Evolutionary conservation across 2,329 filamentous ascomycete species (phyloP).

Genomic region (Corynespora cassiicola): DNA sequence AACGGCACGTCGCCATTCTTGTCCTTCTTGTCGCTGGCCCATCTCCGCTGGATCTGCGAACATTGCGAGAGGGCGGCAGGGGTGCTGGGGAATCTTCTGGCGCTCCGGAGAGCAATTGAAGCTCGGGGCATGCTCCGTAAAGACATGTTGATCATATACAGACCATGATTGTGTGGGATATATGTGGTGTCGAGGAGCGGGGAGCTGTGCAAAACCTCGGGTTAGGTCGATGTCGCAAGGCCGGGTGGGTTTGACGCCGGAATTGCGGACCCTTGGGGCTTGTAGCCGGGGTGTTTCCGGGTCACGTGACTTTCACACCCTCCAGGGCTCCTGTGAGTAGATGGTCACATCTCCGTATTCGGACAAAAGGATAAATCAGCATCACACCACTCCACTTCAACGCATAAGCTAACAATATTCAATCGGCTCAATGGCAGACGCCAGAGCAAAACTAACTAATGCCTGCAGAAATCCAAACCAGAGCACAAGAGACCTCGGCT

Average conservation of each 20-base stretch:
- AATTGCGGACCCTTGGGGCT: constrained; percentile 2
- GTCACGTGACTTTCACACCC: no score
- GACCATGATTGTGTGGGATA: no score
- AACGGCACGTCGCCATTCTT: constrained; percentile 55
- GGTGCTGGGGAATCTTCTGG: constrained; percentile 12
- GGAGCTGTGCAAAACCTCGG: constrained; percentile 12
- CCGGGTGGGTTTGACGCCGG: constrained; percentile 10
- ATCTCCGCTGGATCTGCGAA: constrained; percentile 35
- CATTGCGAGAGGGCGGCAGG: constrained; percentile 12
- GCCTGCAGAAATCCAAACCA: constrained; percentile 4
- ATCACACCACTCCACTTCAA: no score
- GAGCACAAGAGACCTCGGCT: constrained; percentile 6
- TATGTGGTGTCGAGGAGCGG: constrained; percentile 13
- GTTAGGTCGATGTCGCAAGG: constrained; percentile 22
- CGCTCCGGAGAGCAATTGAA: constrained; percentile 25
- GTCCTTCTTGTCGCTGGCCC: constrained; percentile 36
- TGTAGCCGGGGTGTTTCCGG: background rate
- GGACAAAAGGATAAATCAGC: no score
- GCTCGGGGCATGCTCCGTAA: constrained; percentile 31
- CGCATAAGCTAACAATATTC: constrained; percentile 14
- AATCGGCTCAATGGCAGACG: constrained; percentile 20
- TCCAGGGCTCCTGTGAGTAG: no score
- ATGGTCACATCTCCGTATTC: no score
- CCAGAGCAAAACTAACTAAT: constrained; percentile 17
- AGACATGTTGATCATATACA: constrained; percentile 42